phyloP scores from a whole-genome alignment of 352 stramenopile genomes.

The Globisporangium middletonii region DNA sequence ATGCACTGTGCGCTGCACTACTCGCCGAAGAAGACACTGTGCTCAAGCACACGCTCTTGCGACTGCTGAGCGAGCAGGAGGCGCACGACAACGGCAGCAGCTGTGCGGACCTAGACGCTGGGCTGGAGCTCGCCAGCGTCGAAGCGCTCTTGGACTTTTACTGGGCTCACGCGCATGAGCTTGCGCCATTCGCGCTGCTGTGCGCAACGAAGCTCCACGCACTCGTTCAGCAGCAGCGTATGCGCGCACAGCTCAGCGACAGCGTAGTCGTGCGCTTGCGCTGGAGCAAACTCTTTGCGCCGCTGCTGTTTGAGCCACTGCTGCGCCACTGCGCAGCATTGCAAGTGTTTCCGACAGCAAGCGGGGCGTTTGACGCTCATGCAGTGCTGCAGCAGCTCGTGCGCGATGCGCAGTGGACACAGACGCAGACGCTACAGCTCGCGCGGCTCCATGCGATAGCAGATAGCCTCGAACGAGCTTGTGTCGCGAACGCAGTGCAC shows the following conservation, averaged over 20 bases:
- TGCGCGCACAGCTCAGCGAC: constrained; percentile 10
- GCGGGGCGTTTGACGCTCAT: not conserved
- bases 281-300: constrained; percentile 36
- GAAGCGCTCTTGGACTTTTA: constrained; percentile 39
- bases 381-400: constrained; percentile 1
- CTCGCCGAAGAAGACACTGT: constrained; percentile 20
- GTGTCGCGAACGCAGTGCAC: not conserved
- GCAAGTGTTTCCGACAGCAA: constrained; percentile 16
- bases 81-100: not conserved
- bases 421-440: not conserved
- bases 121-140: constrained; percentile 8
- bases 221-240: constrained; percentile 9
- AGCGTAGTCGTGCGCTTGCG: constrained; percentile 27
- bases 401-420: not conserved
- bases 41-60: constrained; percentile 25
- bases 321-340: constrained; percentile 20
- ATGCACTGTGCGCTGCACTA: constrained; percentile 26
- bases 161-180: constrained; percentile 24
- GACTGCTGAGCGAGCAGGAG: constrained; percentile 14
- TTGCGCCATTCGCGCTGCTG: constrained; percentile 27
- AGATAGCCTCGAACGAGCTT: not conserved
- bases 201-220: constrained; percentile 39
- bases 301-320: constrained; percentile 37
- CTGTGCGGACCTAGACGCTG: not conserved
- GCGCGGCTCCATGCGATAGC: not conserved